Evolutionary conservation across 2,329 filamentous ascomycete species (phyloP), one percentile per base, ranked within the genome.

Genomic region (Purpureocillium lavendulum): DNA sequence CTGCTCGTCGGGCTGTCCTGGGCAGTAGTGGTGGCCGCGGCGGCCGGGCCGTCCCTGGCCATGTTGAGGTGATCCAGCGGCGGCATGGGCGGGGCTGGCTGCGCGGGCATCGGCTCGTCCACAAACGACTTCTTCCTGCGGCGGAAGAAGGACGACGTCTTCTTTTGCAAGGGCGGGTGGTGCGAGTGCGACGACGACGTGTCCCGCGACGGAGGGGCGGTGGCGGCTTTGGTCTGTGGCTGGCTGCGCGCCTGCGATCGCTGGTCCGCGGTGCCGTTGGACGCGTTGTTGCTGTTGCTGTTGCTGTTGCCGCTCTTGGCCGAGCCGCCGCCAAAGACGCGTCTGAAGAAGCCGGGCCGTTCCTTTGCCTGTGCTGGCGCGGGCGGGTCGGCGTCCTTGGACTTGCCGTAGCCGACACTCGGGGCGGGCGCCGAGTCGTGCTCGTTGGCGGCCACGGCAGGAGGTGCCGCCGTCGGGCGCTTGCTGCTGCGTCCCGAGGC

Each of bases 61-160:
- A 61, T 41, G 28, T 58, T 57, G 34, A 63, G 50, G 3, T 60
- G 53, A 8, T 62, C 53, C 32, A 64, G 49, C 21, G 57, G 51
- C 16, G 67, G 60, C 37, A 67, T 48, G 1, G 65, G 62, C 7
- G 63, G 59, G 30, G 60, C 61, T 51, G 60, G 65, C 44, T 57
- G 70, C 43, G 60, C 71, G 26, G 61, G 51, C 1, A 73, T 74
- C 24, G 81, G 73, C 16, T 77, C 71, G 46, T 94, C 88, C 12
- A 79, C 76, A 28, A 87, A 64, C 5, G 89, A 95, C 73, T 90
- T 94, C 75, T 97, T 97, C 46, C 89, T 77, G 43, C 92, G 76
- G 45, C 92, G 77, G 66, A 97, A 97, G 65, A 98, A 97, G 1
- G 87, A 90, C 1, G 90, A 94, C 4, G 87, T 78, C 61, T 96